Evolutionary conservation across 495 filamentous ascomycete genomes (phyloP).

Genomic region (Penicillium salamii): DNA sequence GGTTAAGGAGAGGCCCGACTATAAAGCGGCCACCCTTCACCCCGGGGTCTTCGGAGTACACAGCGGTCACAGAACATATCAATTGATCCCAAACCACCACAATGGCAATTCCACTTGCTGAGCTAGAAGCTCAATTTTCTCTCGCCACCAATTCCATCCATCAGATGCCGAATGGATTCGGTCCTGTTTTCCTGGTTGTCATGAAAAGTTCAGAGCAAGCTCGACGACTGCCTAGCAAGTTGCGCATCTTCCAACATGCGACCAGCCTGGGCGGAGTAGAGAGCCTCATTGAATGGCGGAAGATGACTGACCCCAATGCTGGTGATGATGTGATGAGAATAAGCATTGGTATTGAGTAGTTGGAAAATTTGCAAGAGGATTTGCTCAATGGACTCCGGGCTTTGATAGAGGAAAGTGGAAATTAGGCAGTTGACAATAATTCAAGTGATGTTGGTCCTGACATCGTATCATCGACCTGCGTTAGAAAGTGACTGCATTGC

Average conservation of each 20-base stretch:
- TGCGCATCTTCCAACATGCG: slow-evolving; percentile 83
- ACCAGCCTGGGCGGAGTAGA: slow-evolving; percentile 89
- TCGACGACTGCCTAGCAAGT: slow-evolving; percentile 63
- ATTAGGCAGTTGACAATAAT: too few species aligned
- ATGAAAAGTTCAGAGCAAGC: slow-evolving; percentile 58
- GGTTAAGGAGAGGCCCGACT: too few species aligned
- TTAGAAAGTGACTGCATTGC: too few species aligned
- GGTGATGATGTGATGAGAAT: slow-evolving; percentile 69
- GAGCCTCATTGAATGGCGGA: slow-evolving; percentile 65
- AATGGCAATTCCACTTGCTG: too few species aligned
- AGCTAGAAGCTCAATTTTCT: not conserved
- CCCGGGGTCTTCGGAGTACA: too few species aligned
- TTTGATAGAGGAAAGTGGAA: not conserved
- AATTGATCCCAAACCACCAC: too few species aligned
- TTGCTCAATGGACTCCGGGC: slow-evolving; percentile 57
- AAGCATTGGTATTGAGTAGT: slow-evolving; percentile 76
- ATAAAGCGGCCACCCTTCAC: too few species aligned
- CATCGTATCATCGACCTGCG: too few species aligned
- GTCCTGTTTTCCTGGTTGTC: slow-evolving; percentile 74
- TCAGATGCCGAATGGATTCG: slow-evolving; percentile 87
- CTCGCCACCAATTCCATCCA: not conserved
- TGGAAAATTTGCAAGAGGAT: slow-evolving; percentile 75
- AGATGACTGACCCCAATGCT: slow-evolving; percentile 70
- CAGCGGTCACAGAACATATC: too few species aligned
- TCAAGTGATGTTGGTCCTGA: too few species aligned